Percentiles rank a stretch among this genome's conserved stretches.
Conservation (phyloP, 2,329 filamentous ascomycete species). For the Ophiosphaerella narmari region DNA sequence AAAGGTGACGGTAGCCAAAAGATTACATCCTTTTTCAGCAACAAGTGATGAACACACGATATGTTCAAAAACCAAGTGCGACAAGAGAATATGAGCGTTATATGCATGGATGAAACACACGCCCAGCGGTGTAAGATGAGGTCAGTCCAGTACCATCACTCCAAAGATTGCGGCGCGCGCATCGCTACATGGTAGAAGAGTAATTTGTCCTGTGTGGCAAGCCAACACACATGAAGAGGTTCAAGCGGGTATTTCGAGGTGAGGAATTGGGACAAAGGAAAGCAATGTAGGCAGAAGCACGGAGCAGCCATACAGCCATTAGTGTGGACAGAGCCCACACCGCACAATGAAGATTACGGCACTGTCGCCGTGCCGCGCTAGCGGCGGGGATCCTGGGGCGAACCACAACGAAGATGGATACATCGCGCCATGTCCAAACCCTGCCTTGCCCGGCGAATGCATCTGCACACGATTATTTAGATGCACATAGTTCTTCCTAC, state of each 20-base stretch:
- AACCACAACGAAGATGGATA: constrained; percentile 8
- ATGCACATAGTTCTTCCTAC: constrained; percentile 20
- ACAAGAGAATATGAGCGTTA: constrained; percentile 16
- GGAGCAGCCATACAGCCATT: not conserved
- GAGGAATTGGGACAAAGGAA: not conserved
- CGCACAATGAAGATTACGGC: constrained; percentile 1
- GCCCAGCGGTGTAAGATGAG: constrained; percentile 10
- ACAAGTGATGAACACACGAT: constrained; percentile 44
- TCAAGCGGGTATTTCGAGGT: not conserved
- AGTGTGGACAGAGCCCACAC: constrained; percentile 1
- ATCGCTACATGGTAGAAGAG: not conserved
- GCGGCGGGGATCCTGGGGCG: constrained; percentile 9
- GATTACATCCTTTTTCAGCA: constrained; percentile 63
- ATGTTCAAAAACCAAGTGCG: constrained; percentile 12
- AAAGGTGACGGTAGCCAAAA: constrained; percentile 58
- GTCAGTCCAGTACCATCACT: not conserved
- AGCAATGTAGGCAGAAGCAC: not conserved
- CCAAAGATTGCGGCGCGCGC: not conserved
- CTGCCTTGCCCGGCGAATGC: constrained; percentile 12
- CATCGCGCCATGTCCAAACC: not conserved
- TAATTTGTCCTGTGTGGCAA: too few species aligned
- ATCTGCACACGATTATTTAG: constrained; percentile 7
- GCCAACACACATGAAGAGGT: too few species aligned
- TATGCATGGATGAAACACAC: constrained; percentile 4
- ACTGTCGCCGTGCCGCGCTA: constrained; percentile 10